Conservation (phyloP, 805 yeast species). For the Metschnikowia bowlesiae region DNA sequence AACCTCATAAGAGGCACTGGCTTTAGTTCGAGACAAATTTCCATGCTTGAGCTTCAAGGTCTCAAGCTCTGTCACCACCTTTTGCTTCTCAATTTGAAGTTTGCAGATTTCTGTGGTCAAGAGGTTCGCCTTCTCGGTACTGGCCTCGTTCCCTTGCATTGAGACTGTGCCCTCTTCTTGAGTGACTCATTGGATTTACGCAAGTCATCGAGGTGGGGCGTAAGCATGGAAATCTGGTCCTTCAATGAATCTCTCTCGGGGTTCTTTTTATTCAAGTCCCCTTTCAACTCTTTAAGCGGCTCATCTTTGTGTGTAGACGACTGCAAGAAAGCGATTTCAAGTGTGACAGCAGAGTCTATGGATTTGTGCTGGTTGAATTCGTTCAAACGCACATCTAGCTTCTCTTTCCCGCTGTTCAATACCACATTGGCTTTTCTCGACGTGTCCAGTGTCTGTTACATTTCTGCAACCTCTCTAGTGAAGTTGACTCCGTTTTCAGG, state of each 20-base stretch:
- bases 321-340: slow-evolving; percentile 46
- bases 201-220: slow-evolving; percentile 39
- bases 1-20: slow-evolving; percentile 37
- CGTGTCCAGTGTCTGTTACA: slow-evolving; percentile 17
- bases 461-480: neutral
- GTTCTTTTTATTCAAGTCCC: slow-evolving; percentile 26
- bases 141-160: slow-evolving; percentile 39
- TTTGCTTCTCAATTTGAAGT: slow-evolving; percentile 41
- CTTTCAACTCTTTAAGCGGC: slow-evolving; percentile 33
- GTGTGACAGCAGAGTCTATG: slow-evolving; percentile 42
- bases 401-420: slow-evolving; percentile 38
- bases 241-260: slow-evolving; percentile 38
- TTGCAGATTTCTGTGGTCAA: slow-evolving; percentile 36
- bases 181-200: slow-evolving; percentile 30
- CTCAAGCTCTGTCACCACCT: slow-evolving; percentile 27
- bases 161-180: slow-evolving; percentile 32
- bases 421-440: slow-evolving; percentile 22
- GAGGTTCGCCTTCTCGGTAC: slow-evolving; percentile 25
- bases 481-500: neutral
- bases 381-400: slow-evolving; percentile 28
- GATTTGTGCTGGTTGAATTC: slow-evolving; percentile 29
- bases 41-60: slow-evolving; percentile 37
- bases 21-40: slow-evolving; percentile 24
- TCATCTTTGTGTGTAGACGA: slow-evolving; percentile 41
- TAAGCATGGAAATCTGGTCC: slow-evolving; percentile 35